These are phyloP conservation scores for Coemansia javaensis DNA, from an alignment of 192 early-diverging fungal genomes.

Conservation along the genomic window DNA sequence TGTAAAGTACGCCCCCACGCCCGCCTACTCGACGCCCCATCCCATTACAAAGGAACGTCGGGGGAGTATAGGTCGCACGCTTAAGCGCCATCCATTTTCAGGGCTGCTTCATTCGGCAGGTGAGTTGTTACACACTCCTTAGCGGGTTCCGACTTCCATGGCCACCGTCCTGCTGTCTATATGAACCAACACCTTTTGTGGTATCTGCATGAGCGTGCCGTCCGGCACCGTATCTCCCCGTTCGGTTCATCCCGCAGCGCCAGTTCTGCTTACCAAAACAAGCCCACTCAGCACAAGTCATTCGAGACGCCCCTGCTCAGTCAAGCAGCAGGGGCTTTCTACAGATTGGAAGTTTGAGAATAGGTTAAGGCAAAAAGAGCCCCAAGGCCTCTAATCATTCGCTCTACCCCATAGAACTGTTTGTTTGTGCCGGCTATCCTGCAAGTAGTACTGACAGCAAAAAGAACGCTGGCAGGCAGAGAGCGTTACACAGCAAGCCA, in stretches of 20 bases:
- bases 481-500: too few relatives aligned
- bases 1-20: conserved; percentile 55
- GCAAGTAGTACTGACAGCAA: neutral
- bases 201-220: conserved; percentile 67
- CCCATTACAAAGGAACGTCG: conserved; percentile 45
- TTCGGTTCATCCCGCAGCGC: conserved; percentile 84
- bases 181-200: conserved; percentile 80
- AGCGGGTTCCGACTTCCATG: conserved; percentile 81
- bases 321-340: conserved; percentile 67
- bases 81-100: conserved; percentile 78
- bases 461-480: too few relatives aligned
- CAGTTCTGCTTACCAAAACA: conserved; percentile 89
- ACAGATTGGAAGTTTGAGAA: conserved; percentile 84
- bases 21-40: conserved; percentile 65
- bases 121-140: conserved; percentile 64
- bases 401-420: conserved; percentile 78
- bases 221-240: conserved; percentile 69
- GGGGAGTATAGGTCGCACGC: conserved; percentile 70
- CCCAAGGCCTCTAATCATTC: conserved; percentile 81
- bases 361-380: conserved; percentile 70
- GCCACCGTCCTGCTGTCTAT: conserved; percentile 78
- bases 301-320: conserved; percentile 60
- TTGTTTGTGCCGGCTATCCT: conserved; percentile 71
- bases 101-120: conserved; percentile 62
- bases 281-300: conserved; percentile 82